Percentiles rank a stretch among this genome's conserved stretches.
Evolutionary conservation across 169 alveolate genomes (phyloP).

Genomic region (Cryptosporidium tyzzeri): DNA sequence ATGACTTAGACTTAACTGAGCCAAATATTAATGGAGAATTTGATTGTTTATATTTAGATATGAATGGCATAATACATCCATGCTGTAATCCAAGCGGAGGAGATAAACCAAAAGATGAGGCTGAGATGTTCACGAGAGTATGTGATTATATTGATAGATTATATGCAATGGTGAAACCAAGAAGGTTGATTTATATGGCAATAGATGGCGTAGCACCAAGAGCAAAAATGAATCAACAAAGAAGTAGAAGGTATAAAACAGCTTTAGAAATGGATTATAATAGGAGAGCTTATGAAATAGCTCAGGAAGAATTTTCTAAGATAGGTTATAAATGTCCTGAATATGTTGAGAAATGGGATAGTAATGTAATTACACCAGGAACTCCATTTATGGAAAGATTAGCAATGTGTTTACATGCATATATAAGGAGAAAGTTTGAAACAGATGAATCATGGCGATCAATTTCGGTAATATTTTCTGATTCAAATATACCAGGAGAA

Average conservation of each 20-base stretch:
- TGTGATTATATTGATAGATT: slow-evolving; percentile 93
- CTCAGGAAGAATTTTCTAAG: slow-evolving; percentile 79
- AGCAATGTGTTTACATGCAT: slow-evolving; percentile 80
- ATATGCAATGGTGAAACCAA: slow-evolving; percentile 94
- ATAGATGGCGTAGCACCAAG: slow-evolving; percentile 99
- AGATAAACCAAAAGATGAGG: slow-evolving; percentile 90
- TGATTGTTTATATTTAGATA: slow-evolving; percentile 97
- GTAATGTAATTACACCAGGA: slow-evolving; percentile 99
- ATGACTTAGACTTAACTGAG: slow-evolving; percentile 79
- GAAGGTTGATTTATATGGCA: slow-evolving; percentile 94
- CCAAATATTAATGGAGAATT: slow-evolving; percentile 91
- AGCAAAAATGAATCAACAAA: slow-evolving; percentile 99
- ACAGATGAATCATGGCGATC: slow-evolving; percentile 91
- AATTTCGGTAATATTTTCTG: slow-evolving; percentile 94
- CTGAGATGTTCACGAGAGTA: slow-evolving; percentile 93
- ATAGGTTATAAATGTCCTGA: slow-evolving; percentile 80
- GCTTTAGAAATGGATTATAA: slow-evolving; percentile 84
- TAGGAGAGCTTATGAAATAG: slow-evolving; percentile 81
- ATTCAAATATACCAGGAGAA: slow-evolving; percentile 98
- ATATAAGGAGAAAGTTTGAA: slow-evolving; percentile 90
- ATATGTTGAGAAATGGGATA: slow-evolving; percentile 90
- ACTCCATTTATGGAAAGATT: slow-evolving; percentile 96
- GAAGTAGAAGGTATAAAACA: slow-evolving; percentile 95
- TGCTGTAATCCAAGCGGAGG: slow-evolving; percentile 94
- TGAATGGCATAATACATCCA: slow-evolving; percentile 99